Base-by-base conservation (phyloP, 352 stramenopile species). In the Pythium phragmiticola region DNA sequence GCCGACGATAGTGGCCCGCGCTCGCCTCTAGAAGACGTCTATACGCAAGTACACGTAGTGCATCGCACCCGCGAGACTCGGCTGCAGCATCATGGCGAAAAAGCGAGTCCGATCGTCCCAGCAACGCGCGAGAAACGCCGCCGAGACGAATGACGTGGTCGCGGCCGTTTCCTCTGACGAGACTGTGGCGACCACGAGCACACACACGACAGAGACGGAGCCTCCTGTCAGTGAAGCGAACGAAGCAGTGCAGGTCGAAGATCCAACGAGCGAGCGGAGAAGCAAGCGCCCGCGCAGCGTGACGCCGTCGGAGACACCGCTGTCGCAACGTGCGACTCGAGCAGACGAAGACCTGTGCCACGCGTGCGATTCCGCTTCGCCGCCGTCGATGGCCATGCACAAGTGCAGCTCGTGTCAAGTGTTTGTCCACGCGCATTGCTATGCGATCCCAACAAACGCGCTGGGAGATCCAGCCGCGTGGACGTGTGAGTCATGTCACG, bases 401-500 rank as follows among this genome's bases (percentile, higher is more conserved):
- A 36, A 28, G 39, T 65, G 63, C 26, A 54, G 9, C 6, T 64
- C 39, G 12, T 69, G 63, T 26, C 43, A 58, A 3, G 41, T 48
- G 39, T 3, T 12, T 49, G 47, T 64, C 30, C 63, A 69, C 33
- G 26, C 30, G 34, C 11, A 16, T 13, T 69, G 63, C 34, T 69
- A 64, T 37, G 26, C 19, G 30, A 26, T 42, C 14, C 12, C 23
- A n/a, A 14, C 26, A 14, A 6, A 57, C 14, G 4, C 5, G 26
- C 6, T 42, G 17, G 28, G 34, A 7, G 26, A 26, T 3, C 6
- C 28, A 2, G n/a, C 26, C 2, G 12, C 48, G 42, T 70, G 63
- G 63, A 65, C 53, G 6, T 70, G 63, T 19, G 63, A 70, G n/a
- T 49, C 46, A 17, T 70, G 62, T 33, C 9, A 9, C n/a, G 42